Evolutionary conservation across 331 rosid genomes (phyloP), one percentile per base, ranked within the genome.

Genomic region (Phaseolus coccineus): DNA sequence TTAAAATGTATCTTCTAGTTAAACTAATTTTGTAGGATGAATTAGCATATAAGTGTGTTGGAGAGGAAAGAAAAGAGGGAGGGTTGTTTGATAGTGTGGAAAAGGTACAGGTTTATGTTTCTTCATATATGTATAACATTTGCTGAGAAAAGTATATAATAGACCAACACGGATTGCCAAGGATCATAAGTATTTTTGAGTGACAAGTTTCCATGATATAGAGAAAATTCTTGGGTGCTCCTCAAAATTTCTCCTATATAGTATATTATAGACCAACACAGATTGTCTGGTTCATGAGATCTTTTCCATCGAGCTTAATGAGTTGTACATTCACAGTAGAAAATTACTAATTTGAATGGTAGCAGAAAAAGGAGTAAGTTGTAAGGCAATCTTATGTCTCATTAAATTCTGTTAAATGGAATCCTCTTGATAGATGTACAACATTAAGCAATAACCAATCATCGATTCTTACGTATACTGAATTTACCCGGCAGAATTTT

Each of bases 401-500:
- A 37, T 37, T 37, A 11, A 42, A 19, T 19, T 19, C 22, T 19
- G 22, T 19, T 19, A 19, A 19, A 19, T 19, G 22, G 22, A 19
- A 69, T 42, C 47, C 58, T 56, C 12, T 46, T 75, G 57, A 75
- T 37, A 46, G 40, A 67, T 25, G 42, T 6, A 11, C 55, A 55
- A 4, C 42, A 66, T 67, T 77, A 37, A 27, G 28, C 48, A 64
- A 39, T 76, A 31, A 48, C 5, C 52, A 47, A 47, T 47, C 24
- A 76, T 8, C 2, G 7, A 15, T 56, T 68, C 68, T 44, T 44
- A 13, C 52, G 28, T 65, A 31, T 69, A 39, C 40, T 71, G 62
- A 70, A 28, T 70, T 79, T 48, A 33, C 62, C 19, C 8, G 9
- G 27, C n/a, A 79, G 47, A 79, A 50, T 27, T 33, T 5, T 51